These are phyloP conservation scores for Hypoxylon cercidicola DNA, from an alignment of 495 filamentous ascomycete species.

Conservation along the genomic window DNA sequence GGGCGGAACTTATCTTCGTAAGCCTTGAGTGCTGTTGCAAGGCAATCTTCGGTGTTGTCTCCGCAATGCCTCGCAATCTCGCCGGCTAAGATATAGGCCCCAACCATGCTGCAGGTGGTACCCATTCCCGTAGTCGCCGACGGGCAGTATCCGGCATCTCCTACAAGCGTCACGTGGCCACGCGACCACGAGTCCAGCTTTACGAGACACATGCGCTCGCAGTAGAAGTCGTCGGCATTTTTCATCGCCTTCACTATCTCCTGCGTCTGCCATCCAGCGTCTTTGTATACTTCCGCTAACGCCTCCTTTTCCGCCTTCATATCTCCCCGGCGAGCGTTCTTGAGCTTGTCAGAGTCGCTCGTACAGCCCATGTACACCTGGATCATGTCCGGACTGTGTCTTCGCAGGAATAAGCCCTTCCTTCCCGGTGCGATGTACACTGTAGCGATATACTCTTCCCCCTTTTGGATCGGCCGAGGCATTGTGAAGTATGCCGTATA, in stretches of 20 bases:
- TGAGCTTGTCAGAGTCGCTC: constrained; percentile 41
- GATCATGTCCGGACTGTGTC: constrained; percentile 47
- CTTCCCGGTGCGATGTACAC: constrained; percentile 47
- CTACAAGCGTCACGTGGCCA: constrained; percentile 58
- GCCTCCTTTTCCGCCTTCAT: constrained; percentile 53
- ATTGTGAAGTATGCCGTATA: constrained; percentile 56
- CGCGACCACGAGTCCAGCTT: constrained; percentile 51
- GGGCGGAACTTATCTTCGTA: constrained; percentile 58
- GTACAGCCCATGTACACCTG: constrained; percentile 54
- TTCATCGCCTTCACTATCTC: constrained; percentile 53
- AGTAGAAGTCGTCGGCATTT: constrained; percentile 60
- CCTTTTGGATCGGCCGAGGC: constrained; percentile 40
- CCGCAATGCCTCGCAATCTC: constrained; percentile 55
- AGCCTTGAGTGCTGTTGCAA: constrained; percentile 44
- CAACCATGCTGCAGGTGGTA: constrained; percentile 56
- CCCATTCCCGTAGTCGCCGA: constrained; percentile 61
- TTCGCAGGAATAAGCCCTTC: constrained; percentile 52
- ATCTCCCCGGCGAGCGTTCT: constrained; percentile 42
- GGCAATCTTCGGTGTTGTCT: neutral
- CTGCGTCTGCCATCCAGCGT: constrained; percentile 57
- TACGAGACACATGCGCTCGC: constrained; percentile 56
- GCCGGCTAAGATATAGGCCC: constrained; percentile 64
- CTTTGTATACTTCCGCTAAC: constrained; percentile 49
- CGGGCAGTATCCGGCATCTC: constrained; percentile 64
- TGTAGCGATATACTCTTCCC: constrained; percentile 51